A percentile compares a stretch with the other conserved stretches of the same genome.
Conservation (phyloP, 768 basidiomycete genomes). For the Boletus reticulatus region DNA sequence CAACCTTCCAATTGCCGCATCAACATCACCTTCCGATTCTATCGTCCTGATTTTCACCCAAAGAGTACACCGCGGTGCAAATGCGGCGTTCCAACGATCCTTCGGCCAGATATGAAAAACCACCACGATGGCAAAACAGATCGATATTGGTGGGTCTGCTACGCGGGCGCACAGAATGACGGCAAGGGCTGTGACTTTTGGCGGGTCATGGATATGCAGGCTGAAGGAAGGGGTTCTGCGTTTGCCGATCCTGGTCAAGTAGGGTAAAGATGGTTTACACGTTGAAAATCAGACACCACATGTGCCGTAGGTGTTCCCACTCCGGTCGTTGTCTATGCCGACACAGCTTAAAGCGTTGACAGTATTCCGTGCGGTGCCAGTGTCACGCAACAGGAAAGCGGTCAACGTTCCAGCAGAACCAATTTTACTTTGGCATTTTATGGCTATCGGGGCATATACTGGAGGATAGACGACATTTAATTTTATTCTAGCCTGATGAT, state of each 20-base stretch:
- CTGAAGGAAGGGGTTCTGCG: constrained; percentile 61
- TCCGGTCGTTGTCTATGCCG: not conserved
- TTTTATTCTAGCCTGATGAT: not conserved
- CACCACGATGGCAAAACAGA: constrained; percentile 51
- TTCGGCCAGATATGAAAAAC: constrained; percentile 80
- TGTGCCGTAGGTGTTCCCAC: not conserved
- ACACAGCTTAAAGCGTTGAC: not conserved
- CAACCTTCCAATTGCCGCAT: constrained; percentile 68
- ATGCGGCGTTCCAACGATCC: constrained; percentile 67
- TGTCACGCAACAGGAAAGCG: not conserved
- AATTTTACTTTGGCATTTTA: not conserved
- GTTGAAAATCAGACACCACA: not conserved
- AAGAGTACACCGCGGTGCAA: constrained; percentile 66
- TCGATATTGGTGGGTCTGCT: constrained; percentile 75
- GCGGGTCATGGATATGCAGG: constrained; percentile 67
- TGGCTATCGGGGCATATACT: not conserved
- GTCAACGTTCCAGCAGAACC: not conserved
- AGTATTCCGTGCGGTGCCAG: not conserved
- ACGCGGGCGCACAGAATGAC: constrained; percentile 78
- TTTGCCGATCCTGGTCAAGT: constrained; percentile 21
- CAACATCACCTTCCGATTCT: constrained; percentile 87
- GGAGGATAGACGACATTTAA: not conserved
- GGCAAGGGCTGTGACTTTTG: constrained; percentile 80
- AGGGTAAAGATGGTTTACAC: not conserved
- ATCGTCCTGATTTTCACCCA: constrained; percentile 76